Evolutionary conservation across 2,329 filamentous ascomycete species (phyloP).

Genomic region (Hypoxylon sp.): DNA sequence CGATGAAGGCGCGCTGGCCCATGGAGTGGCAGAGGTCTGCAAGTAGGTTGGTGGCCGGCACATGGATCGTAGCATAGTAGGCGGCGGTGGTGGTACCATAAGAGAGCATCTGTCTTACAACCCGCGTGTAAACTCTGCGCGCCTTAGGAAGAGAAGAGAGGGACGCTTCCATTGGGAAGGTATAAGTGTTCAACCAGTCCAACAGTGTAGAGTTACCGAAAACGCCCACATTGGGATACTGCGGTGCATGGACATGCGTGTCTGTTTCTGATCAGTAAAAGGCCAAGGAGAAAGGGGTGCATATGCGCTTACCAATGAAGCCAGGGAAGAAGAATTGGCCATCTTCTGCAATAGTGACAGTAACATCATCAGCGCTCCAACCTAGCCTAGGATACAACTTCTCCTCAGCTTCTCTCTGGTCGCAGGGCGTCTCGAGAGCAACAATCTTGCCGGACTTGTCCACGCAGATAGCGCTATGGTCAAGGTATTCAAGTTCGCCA

Average conservation of each 20-base stretch:
- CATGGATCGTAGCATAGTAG: conserved; percentile 95
- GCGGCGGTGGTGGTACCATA: conserved; percentile 94
- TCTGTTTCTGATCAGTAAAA: conserved; percentile 67
- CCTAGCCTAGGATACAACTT: conserved; percentile 60
- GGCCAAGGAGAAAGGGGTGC: neutral
- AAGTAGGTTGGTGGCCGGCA: conserved; percentile 90
- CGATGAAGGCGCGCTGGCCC: conserved; percentile 92
- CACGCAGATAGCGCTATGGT: conserved; percentile 67
- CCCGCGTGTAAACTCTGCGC: conserved; percentile 79
- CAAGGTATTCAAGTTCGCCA: conserved; percentile 65
- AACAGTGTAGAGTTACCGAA: conserved; percentile 95
- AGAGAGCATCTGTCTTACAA: conserved; percentile 83
- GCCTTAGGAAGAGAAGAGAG: conserved; percentile 76
- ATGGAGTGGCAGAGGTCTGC: conserved; percentile 83
- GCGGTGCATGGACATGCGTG: conserved; percentile 94
- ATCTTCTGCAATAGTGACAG: conserved; percentile 56
- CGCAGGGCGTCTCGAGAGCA: conserved; percentile 60
- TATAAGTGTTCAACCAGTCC: conserved; percentile 94
- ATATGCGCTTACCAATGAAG: conserved; percentile 74
- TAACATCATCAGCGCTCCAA: conserved; percentile 61
- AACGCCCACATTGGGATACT: conserved; percentile 94
- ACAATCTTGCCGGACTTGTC: conserved; percentile 65
- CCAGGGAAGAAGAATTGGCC: conserved; percentile 87
- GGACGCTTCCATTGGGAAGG: conserved; percentile 90
- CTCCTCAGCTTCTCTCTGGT: conserved; percentile 53